Evolutionary conservation across 768 basidiomycete species (phyloP).

Genomic region (Pleurotus eryngii): DNA sequence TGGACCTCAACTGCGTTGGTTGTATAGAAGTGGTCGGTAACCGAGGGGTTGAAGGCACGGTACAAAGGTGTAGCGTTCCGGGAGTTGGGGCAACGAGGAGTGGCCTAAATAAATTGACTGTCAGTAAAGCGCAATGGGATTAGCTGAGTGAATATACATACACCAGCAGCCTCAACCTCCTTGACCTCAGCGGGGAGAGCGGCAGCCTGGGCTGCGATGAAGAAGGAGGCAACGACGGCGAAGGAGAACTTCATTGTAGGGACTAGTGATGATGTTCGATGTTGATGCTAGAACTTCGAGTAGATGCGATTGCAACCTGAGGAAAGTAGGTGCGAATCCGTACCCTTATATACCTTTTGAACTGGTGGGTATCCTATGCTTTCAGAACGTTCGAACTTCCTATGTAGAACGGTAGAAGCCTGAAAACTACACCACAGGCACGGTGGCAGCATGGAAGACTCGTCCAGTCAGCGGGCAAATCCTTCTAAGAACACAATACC

Average conservation of each 20-base stretch:
- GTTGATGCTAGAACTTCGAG: neutral
- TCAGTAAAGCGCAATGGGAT: neutral
- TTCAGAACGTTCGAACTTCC: neutral
- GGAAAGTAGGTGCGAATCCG: neutral
- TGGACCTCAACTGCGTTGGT: constrained; percentile 6
- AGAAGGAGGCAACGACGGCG: constrained; percentile 6
- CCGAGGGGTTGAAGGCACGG: constrained; percentile 5
- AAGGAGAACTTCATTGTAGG: constrained; percentile 6
- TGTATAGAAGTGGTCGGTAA: constrained; percentile 11
- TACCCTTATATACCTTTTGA: neutral
- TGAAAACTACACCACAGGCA: neutral
- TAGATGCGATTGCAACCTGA: constrained; percentile 9
- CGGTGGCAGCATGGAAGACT: neutral
- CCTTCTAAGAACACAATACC: neutral
- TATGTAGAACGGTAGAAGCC: neutral
- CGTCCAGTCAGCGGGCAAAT: neutral
- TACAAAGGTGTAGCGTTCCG: constrained; percentile 7
- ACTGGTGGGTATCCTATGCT: neutral
- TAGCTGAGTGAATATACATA: neutral
- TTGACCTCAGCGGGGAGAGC: constrained; percentile 6
- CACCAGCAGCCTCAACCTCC: neutral
- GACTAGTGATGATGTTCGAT: neutral
- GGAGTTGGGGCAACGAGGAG: neutral
- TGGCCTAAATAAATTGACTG: neutral
- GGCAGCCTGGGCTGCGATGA: constrained; percentile 3